Conservation (phyloP, 768 basidiomycete genomes). For the Hygrocybe punicea region DNA sequence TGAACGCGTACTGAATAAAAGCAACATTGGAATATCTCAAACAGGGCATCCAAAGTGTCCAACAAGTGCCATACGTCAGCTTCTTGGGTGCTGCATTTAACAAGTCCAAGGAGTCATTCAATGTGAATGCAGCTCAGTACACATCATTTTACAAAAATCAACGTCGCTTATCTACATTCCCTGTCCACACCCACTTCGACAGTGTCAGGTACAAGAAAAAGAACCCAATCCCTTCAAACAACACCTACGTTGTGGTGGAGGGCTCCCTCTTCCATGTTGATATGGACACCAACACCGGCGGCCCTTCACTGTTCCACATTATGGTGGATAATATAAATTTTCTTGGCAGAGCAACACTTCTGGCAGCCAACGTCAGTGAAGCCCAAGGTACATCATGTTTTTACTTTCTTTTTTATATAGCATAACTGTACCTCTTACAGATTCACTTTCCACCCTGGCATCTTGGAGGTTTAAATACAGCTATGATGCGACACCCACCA, state of each 20-base stretch:
- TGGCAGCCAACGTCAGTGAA: too few relatives aligned
- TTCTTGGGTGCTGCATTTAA: background rate
- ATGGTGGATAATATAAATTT: background rate
- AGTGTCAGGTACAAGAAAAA: background rate
- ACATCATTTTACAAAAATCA: background rate
- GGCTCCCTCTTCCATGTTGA: background rate
- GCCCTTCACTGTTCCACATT: background rate
- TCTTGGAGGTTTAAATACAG: too few relatives aligned
- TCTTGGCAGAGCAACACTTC: background rate
- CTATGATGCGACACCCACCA: too few relatives aligned
- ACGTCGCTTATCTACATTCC: background rate
- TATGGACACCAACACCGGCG: background rate
- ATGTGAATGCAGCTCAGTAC: background rate
- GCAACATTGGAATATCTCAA: too few relatives aligned
- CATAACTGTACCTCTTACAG: too few relatives aligned
- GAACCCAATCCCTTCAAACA: background rate
- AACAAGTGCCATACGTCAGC: too few relatives aligned
- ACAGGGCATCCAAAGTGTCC: too few relatives aligned
- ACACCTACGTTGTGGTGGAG: background rate
- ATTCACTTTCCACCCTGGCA: too few relatives aligned
- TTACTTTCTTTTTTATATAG: too few relatives aligned
- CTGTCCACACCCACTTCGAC: background rate
- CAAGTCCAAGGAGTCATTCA: background rate
- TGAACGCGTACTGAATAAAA: too few relatives aligned
- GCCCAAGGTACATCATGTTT: too few relatives aligned